phyloP scores from a whole-genome alignment of 116 monocot genomes.

The Papilionanthe hybrid region DNA sequence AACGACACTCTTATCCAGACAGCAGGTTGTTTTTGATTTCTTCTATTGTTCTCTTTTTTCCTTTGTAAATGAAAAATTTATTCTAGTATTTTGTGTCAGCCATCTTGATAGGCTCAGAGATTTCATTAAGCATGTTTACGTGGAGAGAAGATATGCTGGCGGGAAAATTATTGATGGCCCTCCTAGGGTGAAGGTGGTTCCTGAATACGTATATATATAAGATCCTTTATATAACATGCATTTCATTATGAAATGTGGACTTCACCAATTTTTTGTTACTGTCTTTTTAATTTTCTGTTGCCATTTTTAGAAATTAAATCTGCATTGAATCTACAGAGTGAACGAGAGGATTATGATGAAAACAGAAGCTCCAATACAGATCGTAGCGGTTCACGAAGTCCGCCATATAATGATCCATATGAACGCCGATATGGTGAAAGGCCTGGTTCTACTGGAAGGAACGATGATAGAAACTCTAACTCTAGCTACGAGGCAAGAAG shows the following conservation, averaged over 20 bases:
- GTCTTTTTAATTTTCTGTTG: neutral
- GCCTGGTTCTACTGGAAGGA: conserved; percentile 44
- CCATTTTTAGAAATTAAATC: neutral
- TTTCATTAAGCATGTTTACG: conserved; percentile 95
- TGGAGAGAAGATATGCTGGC: conserved; percentile 76
- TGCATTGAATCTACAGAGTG: conserved; percentile 31
- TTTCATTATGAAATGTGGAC: neutral
- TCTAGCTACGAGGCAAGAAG: conserved; percentile 57
- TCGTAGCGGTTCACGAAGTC: conserved; percentile 48
- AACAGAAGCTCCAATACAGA: conserved; percentile 41
- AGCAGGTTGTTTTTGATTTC: conserved; percentile 60
- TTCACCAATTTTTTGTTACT: neutral
- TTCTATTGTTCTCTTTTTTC: neutral
- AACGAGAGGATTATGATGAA: conserved; percentile 40
- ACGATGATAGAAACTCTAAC: conserved; percentile 46
- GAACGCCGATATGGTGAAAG: conserved; percentile 41
- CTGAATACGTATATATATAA: conserved; percentile 8
- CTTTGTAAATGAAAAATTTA: neutral
- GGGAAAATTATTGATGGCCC: conserved; percentile 48
- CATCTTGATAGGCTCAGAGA: conserved; percentile 77
- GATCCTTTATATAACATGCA: neutral
- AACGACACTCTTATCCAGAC: conserved; percentile 80
- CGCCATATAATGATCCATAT: conserved; percentile 49
- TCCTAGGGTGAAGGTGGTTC: conserved; percentile 52
- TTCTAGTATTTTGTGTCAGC: conserved; percentile 36